These are phyloP conservation scores for Candida buenavistaensis DNA, from an alignment of 1,139 yeast genomes.

Conservation along the genomic window DNA sequence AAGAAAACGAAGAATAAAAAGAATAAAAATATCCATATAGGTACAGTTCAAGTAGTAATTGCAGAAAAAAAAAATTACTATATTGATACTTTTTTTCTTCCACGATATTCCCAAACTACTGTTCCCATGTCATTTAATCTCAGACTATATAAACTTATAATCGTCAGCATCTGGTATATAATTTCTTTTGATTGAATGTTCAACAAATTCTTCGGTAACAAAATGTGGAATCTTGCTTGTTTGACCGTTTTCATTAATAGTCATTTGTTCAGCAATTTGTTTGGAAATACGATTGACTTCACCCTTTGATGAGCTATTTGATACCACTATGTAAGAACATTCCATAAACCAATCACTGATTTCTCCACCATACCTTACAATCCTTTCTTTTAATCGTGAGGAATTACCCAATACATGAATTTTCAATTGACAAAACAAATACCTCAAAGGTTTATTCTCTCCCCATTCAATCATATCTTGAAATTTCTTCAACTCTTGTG, in stretches of 20 bases:
- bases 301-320: conserved; percentile 9
- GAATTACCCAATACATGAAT: conserved; percentile 23
- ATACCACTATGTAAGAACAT: conserved; percentile 28
- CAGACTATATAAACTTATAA: conserved; percentile 17
- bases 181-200: conserved; percentile 36
- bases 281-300: conserved; percentile 17
- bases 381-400: conserved; percentile 19
- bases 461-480: conserved; percentile 14
- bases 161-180: conserved; percentile 50
- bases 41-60: too few species aligned
- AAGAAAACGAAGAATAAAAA: too few species aligned
- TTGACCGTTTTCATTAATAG: conserved; percentile 15
- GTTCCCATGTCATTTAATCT: too few species aligned
- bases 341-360: conserved; percentile 15
- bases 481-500: conserved; percentile 5
- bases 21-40: too few species aligned
- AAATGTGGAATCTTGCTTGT: conserved; percentile 43
- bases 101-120: too few species aligned
- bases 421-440: conserved; percentile 22
- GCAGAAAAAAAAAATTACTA: too few species aligned
- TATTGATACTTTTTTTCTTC: too few species aligned
- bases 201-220: conserved; percentile 45
- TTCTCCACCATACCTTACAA: conserved; percentile 35
- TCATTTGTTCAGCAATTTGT: conserved; percentile 22
- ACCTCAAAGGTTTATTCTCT: conserved; percentile 17